Evolutionary conservation across 2,329 filamentous ascomycete species (phyloP).

Genomic region (Neonectria coccinea): DNA sequence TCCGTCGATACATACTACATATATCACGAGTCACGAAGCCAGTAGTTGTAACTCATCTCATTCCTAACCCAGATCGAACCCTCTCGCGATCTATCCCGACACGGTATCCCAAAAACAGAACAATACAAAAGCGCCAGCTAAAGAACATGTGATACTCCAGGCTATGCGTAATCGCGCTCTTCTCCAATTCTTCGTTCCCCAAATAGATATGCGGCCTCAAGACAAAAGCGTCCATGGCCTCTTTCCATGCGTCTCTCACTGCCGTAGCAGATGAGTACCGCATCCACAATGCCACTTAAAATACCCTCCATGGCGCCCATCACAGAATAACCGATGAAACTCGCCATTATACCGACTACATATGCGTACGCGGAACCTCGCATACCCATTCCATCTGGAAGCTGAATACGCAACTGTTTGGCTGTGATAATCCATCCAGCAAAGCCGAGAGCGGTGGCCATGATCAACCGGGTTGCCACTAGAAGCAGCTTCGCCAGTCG

Average conservation of each 20-base stretch:
- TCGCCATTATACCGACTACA: constrained; percentile 90
- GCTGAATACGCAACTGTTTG: constrained; percentile 75
- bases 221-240: constrained; percentile 82
- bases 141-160: constrained; percentile 20
- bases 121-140: constrained; percentile 21
- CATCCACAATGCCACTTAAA: constrained; percentile 87
- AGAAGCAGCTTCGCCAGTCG: constrained; percentile 91
- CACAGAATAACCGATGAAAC: constrained; percentile 94
- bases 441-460: constrained; percentile 90
- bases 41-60: not conserved
- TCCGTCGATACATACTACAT: not conserved
- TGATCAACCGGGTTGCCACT: constrained; percentile 90
- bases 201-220: constrained; percentile 91
- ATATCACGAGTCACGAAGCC: not conserved
- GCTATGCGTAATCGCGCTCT: constrained; percentile 46
- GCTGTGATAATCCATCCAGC: constrained; percentile 97
- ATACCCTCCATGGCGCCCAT: constrained; percentile 92
- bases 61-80: constrained; percentile 1
- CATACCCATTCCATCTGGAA: constrained; percentile 64
- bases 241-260: constrained; percentile 81
- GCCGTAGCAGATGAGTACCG: constrained; percentile 91
- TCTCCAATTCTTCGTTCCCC: constrained; percentile 66
- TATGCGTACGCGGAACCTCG: constrained; percentile 94
- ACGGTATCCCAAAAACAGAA: constrained; percentile 24
- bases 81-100: constrained; percentile 36